Evolutionary conservation across 441 rosid genomes (phyloP).

Genomic region (Corymbia calophylla): DNA sequence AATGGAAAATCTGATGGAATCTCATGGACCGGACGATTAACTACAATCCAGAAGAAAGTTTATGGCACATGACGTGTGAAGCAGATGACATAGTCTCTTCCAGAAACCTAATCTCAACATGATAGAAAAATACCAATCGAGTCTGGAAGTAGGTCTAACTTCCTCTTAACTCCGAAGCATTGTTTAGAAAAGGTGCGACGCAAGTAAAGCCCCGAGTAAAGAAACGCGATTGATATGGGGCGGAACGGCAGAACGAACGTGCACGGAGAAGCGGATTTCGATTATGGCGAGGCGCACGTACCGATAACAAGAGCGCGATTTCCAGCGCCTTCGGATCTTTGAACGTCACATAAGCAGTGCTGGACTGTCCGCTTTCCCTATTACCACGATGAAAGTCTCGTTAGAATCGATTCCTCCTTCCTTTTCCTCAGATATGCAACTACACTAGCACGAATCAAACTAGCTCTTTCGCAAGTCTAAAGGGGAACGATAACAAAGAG

Average conservation of each 20-base stretch:
- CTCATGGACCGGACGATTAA: neutral
- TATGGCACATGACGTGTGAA: neutral
- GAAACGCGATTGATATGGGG: neutral
- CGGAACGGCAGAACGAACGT: neutral
- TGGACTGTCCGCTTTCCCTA: constrained; percentile 50
- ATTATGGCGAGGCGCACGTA: constrained; percentile 11
- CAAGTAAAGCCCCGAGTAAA: neutral
- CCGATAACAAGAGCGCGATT: constrained; percentile 89
- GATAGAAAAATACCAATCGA: neutral
- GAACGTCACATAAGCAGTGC: constrained; percentile 80
- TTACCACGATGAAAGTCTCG: constrained; percentile 1
- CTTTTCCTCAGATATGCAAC: neutral
- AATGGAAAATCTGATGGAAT: neutral
- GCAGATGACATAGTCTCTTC: neutral
- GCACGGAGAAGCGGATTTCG: neutral
- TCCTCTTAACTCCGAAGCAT: neutral
- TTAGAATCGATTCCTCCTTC: neutral
- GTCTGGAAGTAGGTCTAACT: neutral
- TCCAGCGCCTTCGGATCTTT: constrained; percentile 83
- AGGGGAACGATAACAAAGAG: neutral
- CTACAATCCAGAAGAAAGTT: neutral
- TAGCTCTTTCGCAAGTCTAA: neutral
- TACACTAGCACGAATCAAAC: neutral
- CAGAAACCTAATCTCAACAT: neutral
- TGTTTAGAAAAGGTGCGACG: neutral